Base-by-base conservation (phyloP, 257 asterid genomes). In the Plantago major region DNA sequence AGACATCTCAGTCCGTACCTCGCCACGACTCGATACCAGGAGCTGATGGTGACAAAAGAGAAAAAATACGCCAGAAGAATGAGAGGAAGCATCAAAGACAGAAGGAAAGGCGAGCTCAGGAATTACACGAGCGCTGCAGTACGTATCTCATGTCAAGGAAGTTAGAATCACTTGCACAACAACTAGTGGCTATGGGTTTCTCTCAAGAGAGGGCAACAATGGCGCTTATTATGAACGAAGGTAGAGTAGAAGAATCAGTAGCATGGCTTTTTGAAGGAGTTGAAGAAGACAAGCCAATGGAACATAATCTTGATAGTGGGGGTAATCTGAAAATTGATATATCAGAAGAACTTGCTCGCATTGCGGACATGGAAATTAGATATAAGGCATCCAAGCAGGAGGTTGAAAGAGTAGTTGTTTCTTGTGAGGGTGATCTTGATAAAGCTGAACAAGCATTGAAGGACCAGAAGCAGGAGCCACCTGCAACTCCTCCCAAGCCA, bases 41-140 rank as follows among this genome's bases (percentile, higher is more conserved):
- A 26, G 76, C 90, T 43, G 93, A 87, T 73, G 78, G 74, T 67
- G 95, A 84, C 73, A 87, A 82, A 50, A 70, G 93, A 65, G 93
- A 82, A 67, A 87, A 84, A 75, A 84, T 80, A 47, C 95, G 95
- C 67, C 93, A 75, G 66, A 84, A 84, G 78, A 87, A 87, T 70
- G 95, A 87, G 75, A 78, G 69, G 76, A 87, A 87, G 71, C 95
- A 87, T 74, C 95, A 84, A 62, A 82, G 95, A 40, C 95, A 87
- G 58, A 87, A 84, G 84, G 95, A 87, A 74, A 84, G 75, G 64
- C 82, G 94, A 60, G 94, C 95, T 7, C 95, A 84, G 61, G 95
- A 87, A 64, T 67, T 87, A 74, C 90, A 79, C 62, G 95, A 87
- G 71, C 67, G 75, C 56, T 87, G 95, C 74, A 78, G 79, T 73